Conservation (phyloP, 345 rosid genomes). For the Salix dunnii region DNA sequence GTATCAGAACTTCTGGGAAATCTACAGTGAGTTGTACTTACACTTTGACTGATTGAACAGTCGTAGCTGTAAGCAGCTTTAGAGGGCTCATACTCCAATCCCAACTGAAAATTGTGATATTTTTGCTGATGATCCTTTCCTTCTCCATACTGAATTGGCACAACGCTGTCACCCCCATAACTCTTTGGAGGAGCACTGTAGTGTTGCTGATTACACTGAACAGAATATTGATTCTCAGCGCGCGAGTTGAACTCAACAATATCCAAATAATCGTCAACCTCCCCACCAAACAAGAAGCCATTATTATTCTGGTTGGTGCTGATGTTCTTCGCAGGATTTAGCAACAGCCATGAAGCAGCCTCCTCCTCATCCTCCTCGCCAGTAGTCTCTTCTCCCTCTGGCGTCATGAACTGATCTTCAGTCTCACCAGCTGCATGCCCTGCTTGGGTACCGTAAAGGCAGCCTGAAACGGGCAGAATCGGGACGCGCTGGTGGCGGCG, state of each 20-base stretch:
- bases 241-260: slow-evolving; percentile 63
- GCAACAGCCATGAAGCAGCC: slow-evolving; percentile 78
- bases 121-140: slow-evolving; percentile 37
- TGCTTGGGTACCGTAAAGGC: slow-evolving; percentile 24
- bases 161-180: slow-evolving; percentile 63
- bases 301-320: slow-evolving; percentile 25
- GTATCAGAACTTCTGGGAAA: neutral
- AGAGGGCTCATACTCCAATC: slow-evolving; percentile 48
- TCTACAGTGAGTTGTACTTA: slow-evolving; percentile 25
- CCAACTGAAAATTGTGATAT: slow-evolving; percentile 44
- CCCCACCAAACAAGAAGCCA: slow-evolving; percentile 57
- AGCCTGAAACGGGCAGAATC: slow-evolving; percentile 52
- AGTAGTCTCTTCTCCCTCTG: slow-evolving; percentile 28
- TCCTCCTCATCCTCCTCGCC: slow-evolving; percentile 63
- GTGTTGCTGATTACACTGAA: slow-evolving; percentile 38
- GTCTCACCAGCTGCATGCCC: slow-evolving; percentile 21
- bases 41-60: slow-evolving; percentile 48
- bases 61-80: slow-evolving; percentile 45
- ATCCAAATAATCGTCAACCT: slow-evolving; percentile 72
- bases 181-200: slow-evolving; percentile 38
- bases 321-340: slow-evolving; percentile 42
- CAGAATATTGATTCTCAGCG: slow-evolving; percentile 38
- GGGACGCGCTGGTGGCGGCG: slow-evolving; percentile 88
- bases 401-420: slow-evolving; percentile 32
- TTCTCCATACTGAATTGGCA: slow-evolving; percentile 55